Base-by-base conservation (phyloP, 345 rosid genomes). In the Mallotus nudiflorus region DNA sequence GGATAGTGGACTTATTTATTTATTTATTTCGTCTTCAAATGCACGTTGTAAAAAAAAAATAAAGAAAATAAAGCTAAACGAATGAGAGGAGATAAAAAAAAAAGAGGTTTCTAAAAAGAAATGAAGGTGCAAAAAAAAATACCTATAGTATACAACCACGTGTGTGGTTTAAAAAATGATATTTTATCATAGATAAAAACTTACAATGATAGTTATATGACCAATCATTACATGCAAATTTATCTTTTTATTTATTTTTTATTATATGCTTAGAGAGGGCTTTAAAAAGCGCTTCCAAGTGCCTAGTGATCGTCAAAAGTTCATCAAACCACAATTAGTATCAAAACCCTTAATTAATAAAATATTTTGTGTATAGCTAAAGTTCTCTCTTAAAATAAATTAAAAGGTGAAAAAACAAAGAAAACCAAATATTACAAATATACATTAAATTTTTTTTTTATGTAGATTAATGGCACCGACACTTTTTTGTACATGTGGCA, bases 401-500 rank as follows among this genome's bases (percentile, higher is more conserved):
- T 11, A 56, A 29, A 25, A 53, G 25, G 7, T 25, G 31, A 13
- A 2, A 52, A 2, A 33, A 2, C 37, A n/a, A n/a, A n/a, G n/a
- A n/a, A n/a, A n/a, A n/a, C n/a, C n/a, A n/a, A n/a, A n/a, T n/a
- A n/a, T n/a, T n/a, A n/a, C n/a, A n/a, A n/a, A n/a, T n/a, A n/a
- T n/a, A n/a, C n/a, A n/a, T n/a, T n/a, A n/a, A n/a, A n/a, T n/a
- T n/a, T n/a, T n/a, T n/a, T n/a, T n/a, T n/a, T n/a, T n/a, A n/a
- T n/a, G 20, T 65, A 58, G 14, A n/a, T 49, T 25, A 39, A 19
- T 37, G 49, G 61, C 77, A 73, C 77, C 77, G 77, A 73, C 77
- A 66, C 72, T 29, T 59, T 28, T 29, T 66, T 70, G 80, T 60
- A 69, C 77, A 79, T 71, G 85, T 79, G 85, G 84, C 84, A 59